phyloP scores from a whole-genome alignment of 1,139 yeast genomes.

The Saccharomyces hybrid region DNA sequence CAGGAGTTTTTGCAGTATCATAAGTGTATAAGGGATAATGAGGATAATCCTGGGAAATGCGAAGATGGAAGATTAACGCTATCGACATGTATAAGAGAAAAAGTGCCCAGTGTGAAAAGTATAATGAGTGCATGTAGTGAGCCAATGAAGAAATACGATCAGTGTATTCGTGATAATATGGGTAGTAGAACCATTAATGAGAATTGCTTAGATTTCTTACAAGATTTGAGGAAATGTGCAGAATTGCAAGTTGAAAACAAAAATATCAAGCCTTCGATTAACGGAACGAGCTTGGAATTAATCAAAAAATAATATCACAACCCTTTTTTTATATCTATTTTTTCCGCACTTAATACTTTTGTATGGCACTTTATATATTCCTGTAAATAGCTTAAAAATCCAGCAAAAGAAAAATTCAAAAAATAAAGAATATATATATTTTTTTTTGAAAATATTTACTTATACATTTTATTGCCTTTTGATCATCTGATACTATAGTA shows the following conservation, averaged over 20 bases:
- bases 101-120: slow-evolving; percentile 31
- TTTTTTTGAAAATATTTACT: background rate
- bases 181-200: slow-evolving; percentile 18
- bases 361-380: background rate
- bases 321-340: background rate
- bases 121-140: slow-evolving; percentile 27
- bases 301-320: background rate
- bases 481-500: background rate
- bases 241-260: slow-evolving; percentile 12
- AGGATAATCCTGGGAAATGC: slow-evolving; percentile 29
- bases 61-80: slow-evolving; percentile 24
- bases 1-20: slow-evolving; percentile 31
- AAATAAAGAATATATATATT: background rate
- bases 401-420: background rate
- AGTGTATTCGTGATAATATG: slow-evolving; percentile 23
- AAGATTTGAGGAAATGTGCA: slow-evolving; percentile 19
- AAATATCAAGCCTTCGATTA: slow-evolving; percentile 16
- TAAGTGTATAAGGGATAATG: slow-evolving; percentile 30
- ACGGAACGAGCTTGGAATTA: slow-evolving; percentile 3
- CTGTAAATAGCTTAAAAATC: background rate
- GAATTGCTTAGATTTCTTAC: slow-evolving; percentile 15
- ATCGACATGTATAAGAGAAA: slow-evolving; percentile 25
- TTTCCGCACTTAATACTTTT: background rate
- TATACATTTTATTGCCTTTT: background rate
- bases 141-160: slow-evolving; percentile 26